Evolutionary conservation across 148 eudicot species (phyloP), one percentile per base, ranked within the genome.

Genomic region (Vaccinium myrtillus): DNA sequence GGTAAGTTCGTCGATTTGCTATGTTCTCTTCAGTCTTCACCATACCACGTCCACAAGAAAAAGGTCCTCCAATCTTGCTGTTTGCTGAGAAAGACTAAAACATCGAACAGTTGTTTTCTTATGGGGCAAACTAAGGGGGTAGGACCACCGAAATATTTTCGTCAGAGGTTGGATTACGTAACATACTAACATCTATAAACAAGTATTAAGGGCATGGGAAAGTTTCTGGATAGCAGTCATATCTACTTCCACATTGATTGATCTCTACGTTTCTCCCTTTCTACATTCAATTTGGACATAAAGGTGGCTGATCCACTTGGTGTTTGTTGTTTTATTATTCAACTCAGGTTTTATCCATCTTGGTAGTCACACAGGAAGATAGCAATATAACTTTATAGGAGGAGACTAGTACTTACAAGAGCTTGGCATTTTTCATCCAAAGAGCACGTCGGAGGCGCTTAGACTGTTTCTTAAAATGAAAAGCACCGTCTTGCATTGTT

Each of bases 401-500:
- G 23, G 46, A 13, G 21, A 71, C 21, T 63, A 63, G 25, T 43
- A 85, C 98, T 95, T 88, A 95, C 99, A 97, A 87, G 81, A 97
- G 91, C 87, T 94, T 97, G 77, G 96, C 98, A 87, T 97, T 97
- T 88, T 97, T 97, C 95, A 95, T 93, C 99, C 99, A 97, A 78
- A 97, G 96, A 86, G 99, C 97, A 88, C 95, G 94, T 21, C 96
- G 91, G 82, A 97, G 95, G 80, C 96, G 95, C 89, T 95, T 97
- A 25, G 99, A 97, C 90, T 97, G 99, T 86, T 97, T 97, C 88
- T 90, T 95, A 87, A 97, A 95, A 90, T 97, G 99, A 87, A 97
- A 97, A 53, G 99, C 94, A 90, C 93, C 90, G 77, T 97, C 99
- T 90, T 95, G 99, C 98, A 95, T 97, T 39, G 99, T 97, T 80